Evolutionary conservation across 139 green algal genomes (phyloP), one percentile per base, ranked within the genome.

Genomic region (Micractinium sp.): DNA sequence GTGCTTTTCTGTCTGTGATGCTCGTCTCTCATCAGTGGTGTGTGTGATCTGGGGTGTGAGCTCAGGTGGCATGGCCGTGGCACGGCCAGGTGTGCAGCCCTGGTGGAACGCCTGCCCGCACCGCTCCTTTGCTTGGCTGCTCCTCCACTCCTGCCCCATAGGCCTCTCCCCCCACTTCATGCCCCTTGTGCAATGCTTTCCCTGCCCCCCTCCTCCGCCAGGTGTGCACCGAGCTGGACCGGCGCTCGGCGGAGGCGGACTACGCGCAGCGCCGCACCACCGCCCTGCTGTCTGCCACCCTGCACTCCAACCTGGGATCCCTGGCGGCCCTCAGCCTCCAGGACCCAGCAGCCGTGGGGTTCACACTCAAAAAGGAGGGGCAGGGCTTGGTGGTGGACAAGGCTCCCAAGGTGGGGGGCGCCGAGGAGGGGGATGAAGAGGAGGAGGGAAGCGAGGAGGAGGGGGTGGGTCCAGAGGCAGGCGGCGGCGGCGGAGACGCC

Each of bases 261-360:
- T 85, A 87, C 38, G 38, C 78, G 7, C 33, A 36, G n/a, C 56
- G 69, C 25, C 87, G 90, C 38, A 66, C 33, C 60, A 93, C 85
- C 39, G 94, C 94, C 81, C 93, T 99, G 85, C 92, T 99, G 38
- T 98, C 95, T 7, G 98, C 98, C 36, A 99, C 98, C 0, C 89
- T 99, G 80, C 95, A 96, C 79, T 87, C 93, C 31, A 89, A 91
- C 47, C 87, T 99, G 35, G 90, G 85, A 0, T 81, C 76, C 36
- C 93, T 99, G 60, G 96, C 95, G 13, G 89, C 87, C 13, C 86
- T 97, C 29, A 94, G 81, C 71, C 89, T 98, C 90, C 38, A 87
- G 9, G 89, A 98, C 47, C 95, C 96, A 7, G 95, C 92, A 7
- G 91, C 93, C 0, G 89, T 98, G 2, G 97, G 95, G n/a, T 97